Percentiles rank a stretch among this genome's conserved stretches.
Evolutionary conservation across 495 filamentous ascomycete genomes (phyloP).

Genomic region (Durotheca rogersii): DNA sequence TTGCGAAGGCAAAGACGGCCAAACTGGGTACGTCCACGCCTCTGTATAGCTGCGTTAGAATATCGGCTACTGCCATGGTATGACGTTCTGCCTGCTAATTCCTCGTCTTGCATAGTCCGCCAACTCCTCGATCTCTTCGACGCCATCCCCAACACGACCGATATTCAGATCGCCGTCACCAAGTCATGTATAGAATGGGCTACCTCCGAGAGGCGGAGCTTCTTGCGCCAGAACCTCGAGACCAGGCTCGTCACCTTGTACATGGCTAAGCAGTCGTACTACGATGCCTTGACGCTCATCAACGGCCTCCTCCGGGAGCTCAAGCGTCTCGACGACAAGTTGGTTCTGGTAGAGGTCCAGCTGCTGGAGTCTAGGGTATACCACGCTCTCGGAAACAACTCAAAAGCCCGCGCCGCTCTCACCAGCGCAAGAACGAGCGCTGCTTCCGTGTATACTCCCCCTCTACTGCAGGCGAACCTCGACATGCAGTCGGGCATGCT

Average conservation of each 20-base stretch:
- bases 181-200: slow-evolving; percentile 99
- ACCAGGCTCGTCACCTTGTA: slow-evolving; percentile 89
- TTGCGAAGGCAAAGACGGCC: slow-evolving; percentile 97
- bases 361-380: slow-evolving; percentile 95
- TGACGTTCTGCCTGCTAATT: too few relatives aligned
- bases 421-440: slow-evolving; percentile 92
- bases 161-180: slow-evolving; percentile 89
- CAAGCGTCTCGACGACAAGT: slow-evolving; percentile 97
- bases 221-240: slow-evolving; percentile 97
- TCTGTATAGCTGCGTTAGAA: not conserved
- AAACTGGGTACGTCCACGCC: slow-evolving; percentile 76
- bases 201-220: slow-evolving; percentile 83
- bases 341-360: slow-evolving; percentile 98
- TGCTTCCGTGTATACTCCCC: slow-evolving; percentile 95
- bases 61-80: too few relatives aligned
- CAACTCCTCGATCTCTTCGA: slow-evolving; percentile 96
- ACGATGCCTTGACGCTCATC: slow-evolving; percentile 94
- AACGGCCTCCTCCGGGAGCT: slow-evolving; percentile 92
- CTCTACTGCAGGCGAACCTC: slow-evolving; percentile 88
- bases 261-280: slow-evolving; percentile 95
- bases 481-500: slow-evolving; percentile 99
- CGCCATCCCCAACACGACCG: slow-evolving; percentile 86
- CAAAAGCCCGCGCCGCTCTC: slow-evolving; percentile 92
- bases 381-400: slow-evolving; percentile 93
- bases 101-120: slow-evolving; percentile 65